These are phyloP conservation scores for Salix brachista DNA, from an alignment of 345 rosid genomes.

Conservation along the genomic window DNA sequence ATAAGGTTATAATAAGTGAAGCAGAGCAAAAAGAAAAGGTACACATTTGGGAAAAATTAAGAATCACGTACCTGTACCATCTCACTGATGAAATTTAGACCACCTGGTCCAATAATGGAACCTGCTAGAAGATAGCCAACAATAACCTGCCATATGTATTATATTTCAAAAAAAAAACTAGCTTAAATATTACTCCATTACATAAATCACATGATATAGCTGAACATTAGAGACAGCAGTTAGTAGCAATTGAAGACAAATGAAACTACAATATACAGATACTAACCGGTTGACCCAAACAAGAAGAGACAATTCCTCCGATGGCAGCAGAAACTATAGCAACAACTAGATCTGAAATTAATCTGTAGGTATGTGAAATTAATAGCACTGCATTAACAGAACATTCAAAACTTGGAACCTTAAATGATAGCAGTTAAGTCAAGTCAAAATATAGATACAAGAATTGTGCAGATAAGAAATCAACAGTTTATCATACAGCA, in stretches of 20 bases:
- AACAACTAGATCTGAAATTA: conserved; percentile 94
- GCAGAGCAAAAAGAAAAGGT: not conserved
- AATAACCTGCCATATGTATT: conserved; percentile 51
- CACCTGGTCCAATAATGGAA: conserved; percentile 95
- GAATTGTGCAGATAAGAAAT: not conserved
- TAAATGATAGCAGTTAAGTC: not conserved
- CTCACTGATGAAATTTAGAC: conserved; percentile 91
- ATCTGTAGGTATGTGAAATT: conserved; percentile 43
- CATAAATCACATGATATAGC: conserved; percentile 14
- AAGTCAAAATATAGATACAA: not conserved
- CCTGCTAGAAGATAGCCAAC: conserved; percentile 99
- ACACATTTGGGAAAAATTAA: not conserved
- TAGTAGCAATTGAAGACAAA: conserved; percentile 16
- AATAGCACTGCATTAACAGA: not conserved
- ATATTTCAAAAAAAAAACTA: conserved; percentile 1
- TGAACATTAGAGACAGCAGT: not conserved
- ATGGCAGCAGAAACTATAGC: conserved; percentile 97
- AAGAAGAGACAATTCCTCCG: conserved; percentile 92
- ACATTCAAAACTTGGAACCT: not conserved
- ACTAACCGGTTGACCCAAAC: conserved; percentile 96
- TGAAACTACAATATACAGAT: conserved; percentile 12
- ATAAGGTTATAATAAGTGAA: not conserved
- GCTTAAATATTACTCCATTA: not conserved
- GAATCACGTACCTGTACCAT: conserved; percentile 83
- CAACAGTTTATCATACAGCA: not conserved